These are phyloP conservation scores for Coemansia sp. DNA, from an alignment of 192 early-diverging fungal species.

Conservation along the genomic window DNA sequence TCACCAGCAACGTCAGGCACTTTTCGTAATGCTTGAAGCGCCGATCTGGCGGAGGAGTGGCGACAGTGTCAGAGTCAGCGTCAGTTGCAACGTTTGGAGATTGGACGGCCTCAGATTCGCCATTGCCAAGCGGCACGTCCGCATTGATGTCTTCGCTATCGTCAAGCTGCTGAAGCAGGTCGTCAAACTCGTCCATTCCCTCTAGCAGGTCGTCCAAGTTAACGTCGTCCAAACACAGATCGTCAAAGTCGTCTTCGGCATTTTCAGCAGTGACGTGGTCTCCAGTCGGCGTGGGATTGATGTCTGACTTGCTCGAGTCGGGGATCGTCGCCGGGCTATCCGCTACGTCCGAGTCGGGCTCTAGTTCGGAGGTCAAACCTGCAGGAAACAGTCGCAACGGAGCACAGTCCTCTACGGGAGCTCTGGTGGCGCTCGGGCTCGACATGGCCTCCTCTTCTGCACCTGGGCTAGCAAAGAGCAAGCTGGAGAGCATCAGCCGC, in stretches of 20 bases:
- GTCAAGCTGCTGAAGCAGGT: conserved; percentile 12
- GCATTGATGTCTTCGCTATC: neutral
- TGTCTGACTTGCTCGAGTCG: neutral
- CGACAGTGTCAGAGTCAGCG: neutral
- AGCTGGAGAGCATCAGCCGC: conserved; percentile 38
- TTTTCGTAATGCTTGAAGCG: conserved; percentile 30
- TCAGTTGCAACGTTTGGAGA: neutral
- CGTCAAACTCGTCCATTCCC: too few species aligned
- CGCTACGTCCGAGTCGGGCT: neutral
- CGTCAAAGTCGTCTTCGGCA: conserved; percentile 9
- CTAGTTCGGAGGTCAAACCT: neutral
- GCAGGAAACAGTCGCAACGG: neutral
- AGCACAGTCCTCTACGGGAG: neutral
- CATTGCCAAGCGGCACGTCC: neutral
- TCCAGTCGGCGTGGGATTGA: neutral
- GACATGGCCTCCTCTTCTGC: neutral
- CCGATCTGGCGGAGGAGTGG: neutral
- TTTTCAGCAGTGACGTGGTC: neutral
- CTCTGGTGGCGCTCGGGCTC: neutral
- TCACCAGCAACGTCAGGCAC: conserved; percentile 42
- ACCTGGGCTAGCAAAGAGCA: conserved; percentile 12
- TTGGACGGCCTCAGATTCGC: neutral
- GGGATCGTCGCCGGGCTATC: neutral
- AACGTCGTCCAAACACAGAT: conserved; percentile 31
- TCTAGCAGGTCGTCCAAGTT: conserved; percentile 38